These are phyloP conservation scores for Fusarium sp. DNA, from an alignment of 2,329 filamentous ascomycete genomes.

Conservation along the genomic window DNA sequence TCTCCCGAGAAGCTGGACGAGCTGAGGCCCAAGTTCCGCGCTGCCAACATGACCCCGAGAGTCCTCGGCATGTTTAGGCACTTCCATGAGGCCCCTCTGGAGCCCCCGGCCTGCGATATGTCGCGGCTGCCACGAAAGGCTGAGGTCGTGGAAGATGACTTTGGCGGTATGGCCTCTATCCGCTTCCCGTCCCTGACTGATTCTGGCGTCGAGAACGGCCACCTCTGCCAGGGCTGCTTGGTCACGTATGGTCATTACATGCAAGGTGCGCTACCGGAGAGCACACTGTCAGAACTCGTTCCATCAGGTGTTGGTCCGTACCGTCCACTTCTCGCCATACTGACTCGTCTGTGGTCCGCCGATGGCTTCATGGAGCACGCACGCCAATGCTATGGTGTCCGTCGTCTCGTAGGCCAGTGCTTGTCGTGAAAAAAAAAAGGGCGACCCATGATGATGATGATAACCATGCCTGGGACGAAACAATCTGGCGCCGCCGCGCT, in stretches of 20 bases:
- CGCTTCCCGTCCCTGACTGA: constrained; percentile 42
- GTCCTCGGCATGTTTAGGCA: constrained; percentile 33
- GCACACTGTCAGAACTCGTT: constrained; percentile 32
- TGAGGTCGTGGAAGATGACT: constrained; percentile 37
- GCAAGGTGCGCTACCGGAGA: constrained; percentile 31
- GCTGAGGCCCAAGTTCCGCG: constrained; percentile 20
- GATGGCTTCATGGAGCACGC: constrained; percentile 39
- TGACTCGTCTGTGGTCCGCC: constrained; percentile 35
- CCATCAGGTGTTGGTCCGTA: constrained; percentile 34
- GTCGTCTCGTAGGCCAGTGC: constrained; percentile 24
- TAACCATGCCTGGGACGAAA: not conserved
- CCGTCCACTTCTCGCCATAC: constrained; percentile 35
- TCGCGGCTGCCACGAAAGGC: constrained; percentile 33
- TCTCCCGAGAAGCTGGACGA: constrained; percentile 29
- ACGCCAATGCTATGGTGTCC: constrained; percentile 41
- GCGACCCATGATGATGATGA: not conserved
- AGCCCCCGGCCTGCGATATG: constrained; percentile 41
- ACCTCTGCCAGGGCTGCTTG: constrained; percentile 43
- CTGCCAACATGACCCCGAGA: constrained; percentile 26
- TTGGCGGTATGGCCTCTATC: constrained; percentile 43
- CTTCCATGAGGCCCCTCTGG: constrained; percentile 38
- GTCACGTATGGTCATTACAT: constrained; percentile 36
- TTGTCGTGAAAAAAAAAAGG: not conserved
- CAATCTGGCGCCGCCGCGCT: constrained; percentile 3
- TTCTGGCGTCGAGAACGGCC: constrained; percentile 30